Evolutionary conservation across 1,284 basidiomycete species (phyloP).

Genomic region (Coniferiporia sulphurascens): DNA sequence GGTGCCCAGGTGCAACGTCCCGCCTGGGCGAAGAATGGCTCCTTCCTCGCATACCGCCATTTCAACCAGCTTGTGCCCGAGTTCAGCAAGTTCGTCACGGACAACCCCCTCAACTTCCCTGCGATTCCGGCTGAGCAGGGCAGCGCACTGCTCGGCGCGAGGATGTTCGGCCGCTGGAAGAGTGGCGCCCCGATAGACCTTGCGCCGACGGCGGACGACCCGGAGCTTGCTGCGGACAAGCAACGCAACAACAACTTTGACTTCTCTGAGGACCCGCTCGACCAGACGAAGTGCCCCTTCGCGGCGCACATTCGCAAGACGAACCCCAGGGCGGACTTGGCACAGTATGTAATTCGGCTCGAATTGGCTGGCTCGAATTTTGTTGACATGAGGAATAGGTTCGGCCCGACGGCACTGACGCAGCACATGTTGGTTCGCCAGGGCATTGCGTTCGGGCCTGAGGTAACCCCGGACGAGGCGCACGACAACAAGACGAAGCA

Average conservation of each 20-base stretch:
- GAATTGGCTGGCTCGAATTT: slow-evolving; percentile 10
- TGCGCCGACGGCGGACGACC: slow-evolving; percentile 38
- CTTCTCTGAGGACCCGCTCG: slow-evolving; percentile 31
- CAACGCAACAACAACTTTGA: slow-evolving; percentile 43
- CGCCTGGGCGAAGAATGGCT: slow-evolving; percentile 46
- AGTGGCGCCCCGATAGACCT: slow-evolving; percentile 49
- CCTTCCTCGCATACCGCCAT: slow-evolving; percentile 50
- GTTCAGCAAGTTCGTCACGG: slow-evolving; percentile 44
- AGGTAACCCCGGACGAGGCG: slow-evolving; percentile 37
- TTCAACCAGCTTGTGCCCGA: slow-evolving; percentile 52
- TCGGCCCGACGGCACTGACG: slow-evolving; percentile 1
- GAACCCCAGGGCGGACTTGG: slow-evolving; percentile 45
- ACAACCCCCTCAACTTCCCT: slow-evolving; percentile 36
- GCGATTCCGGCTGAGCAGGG: slow-evolving; percentile 37
- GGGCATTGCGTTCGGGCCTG: slow-evolving; percentile 44
- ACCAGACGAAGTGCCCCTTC: slow-evolving; percentile 48
- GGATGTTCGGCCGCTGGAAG: slow-evolving; percentile 56
- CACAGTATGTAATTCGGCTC: slow-evolving; percentile 10
- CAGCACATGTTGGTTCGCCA: slow-evolving; percentile 38
- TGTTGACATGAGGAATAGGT: not conserved
- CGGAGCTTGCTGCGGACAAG: slow-evolving; percentile 33
- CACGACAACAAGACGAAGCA: slow-evolving; percentile 31
- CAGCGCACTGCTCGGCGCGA: slow-evolving; percentile 46
- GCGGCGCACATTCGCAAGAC: slow-evolving; percentile 53
- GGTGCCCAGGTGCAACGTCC: slow-evolving; percentile 29